phyloP scores from a whole-genome alignment of 2,329 filamentous ascomycete genomes.

The Fusarium sp. region DNA sequence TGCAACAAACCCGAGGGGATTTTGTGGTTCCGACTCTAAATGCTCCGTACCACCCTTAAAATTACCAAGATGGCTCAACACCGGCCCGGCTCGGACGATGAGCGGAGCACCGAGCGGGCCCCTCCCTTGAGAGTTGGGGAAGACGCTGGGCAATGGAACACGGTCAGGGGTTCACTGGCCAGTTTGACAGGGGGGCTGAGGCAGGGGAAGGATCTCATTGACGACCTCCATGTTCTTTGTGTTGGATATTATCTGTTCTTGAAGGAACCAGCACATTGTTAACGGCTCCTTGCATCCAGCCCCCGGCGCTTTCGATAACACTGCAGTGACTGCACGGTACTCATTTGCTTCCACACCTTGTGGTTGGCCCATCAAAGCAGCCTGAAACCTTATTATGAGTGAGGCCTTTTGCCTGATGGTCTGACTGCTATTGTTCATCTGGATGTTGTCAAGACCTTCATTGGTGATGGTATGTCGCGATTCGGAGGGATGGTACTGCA shows the following conservation, averaged over 20 bases:
- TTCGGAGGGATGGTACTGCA: slow-evolving; percentile 28
- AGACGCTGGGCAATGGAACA: slow-evolving; percentile 31
- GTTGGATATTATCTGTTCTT: slow-evolving; percentile 33
- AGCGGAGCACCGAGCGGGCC: slow-evolving; percentile 46
- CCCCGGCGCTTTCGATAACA: slow-evolving; percentile 22
- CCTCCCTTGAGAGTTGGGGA: slow-evolving; percentile 26
- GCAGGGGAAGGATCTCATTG: slow-evolving; percentile 24
- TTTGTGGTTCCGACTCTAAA: slow-evolving; percentile 37
- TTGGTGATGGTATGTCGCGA: slow-evolving; percentile 15
- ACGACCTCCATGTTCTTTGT: slow-evolving; percentile 25
- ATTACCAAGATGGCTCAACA: slow-evolving; percentile 31
- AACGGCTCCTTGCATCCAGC: slow-evolving; percentile 21
- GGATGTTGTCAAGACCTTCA: slow-evolving; percentile 12
- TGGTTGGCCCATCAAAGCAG: slow-evolving; percentile 19
- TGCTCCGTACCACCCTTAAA: slow-evolving; percentile 24
- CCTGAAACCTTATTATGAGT: slow-evolving; percentile 13
- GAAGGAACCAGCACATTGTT: slow-evolving; percentile 19
- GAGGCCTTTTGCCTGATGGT: slow-evolving; percentile 15
- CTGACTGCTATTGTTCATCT: slow-evolving; percentile 21
- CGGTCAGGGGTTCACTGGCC: slow-evolving; percentile 17
- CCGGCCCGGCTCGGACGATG: slow-evolving; percentile 49
- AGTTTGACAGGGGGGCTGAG: slow-evolving; percentile 32
- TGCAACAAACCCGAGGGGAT: slow-evolving; percentile 34
- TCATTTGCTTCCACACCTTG: not conserved
- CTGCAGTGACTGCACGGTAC: not conserved